Evolutionary conservation across 768 basidiomycete species (phyloP).

Genomic region (Naganishia vaughanmartiniae): DNA sequence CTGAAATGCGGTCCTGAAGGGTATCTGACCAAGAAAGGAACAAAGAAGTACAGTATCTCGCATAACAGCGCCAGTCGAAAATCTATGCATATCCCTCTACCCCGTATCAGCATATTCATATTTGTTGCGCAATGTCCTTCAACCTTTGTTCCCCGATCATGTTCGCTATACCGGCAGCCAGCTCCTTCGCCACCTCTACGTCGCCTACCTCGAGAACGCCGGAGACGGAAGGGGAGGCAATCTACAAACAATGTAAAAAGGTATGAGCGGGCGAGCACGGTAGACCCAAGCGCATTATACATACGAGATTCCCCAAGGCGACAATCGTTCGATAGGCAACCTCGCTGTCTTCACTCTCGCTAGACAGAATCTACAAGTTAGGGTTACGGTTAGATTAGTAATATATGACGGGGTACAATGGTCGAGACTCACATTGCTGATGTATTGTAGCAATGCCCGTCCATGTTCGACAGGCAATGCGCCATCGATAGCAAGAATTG

Average conservation of each 20-base stretch:
- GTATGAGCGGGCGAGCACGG: background rate
- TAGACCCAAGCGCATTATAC: background rate
- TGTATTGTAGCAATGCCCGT: conserved; percentile 36
- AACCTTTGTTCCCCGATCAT: conserved; percentile 43
- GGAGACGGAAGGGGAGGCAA: conserved; percentile 36
- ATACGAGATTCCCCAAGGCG: conserved; percentile 48
- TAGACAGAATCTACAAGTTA: conserved; percentile 41
- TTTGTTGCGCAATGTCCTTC: conserved; percentile 37
- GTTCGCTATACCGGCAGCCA: conserved; percentile 34
- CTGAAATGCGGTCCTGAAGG: no score
- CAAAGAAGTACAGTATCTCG: no score
- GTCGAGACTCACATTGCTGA: conserved; percentile 37
- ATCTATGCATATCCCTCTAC: background rate
- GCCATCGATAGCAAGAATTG: conserved; percentile 41
- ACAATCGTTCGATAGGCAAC: conserved; percentile 45
- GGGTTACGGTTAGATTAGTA: background rate
- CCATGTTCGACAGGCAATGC: conserved; percentile 33
- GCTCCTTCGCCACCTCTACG: conserved; percentile 36
- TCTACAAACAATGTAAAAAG: conserved; percentile 30
- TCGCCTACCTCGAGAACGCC: conserved; percentile 42
- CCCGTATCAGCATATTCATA: background rate
- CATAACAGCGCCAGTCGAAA: no score
- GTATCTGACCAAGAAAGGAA: no score
- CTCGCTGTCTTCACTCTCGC: conserved; percentile 46
- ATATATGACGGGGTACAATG: no score